Percentiles rank a stretch among this genome's conserved stretches.
Conservation (phyloP, 2,329 filamentous ascomycete species). For the Xylaria sp. region DNA sequence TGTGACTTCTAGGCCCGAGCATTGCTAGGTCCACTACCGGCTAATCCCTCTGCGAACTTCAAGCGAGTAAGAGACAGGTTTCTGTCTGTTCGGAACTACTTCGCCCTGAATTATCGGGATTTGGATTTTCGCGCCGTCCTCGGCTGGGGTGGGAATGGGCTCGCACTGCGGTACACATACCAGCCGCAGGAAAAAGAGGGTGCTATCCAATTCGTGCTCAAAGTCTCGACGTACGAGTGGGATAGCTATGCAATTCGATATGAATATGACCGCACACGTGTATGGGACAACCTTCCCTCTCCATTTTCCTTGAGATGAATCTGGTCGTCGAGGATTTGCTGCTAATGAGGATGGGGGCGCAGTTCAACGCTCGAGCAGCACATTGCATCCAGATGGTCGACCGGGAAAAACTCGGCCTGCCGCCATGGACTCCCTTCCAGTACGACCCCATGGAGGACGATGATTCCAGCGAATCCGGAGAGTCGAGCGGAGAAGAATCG, state of each 20-base stretch:
- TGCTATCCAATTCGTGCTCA: conserved; percentile 4
- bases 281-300: not conserved
- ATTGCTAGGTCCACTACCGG: not conserved
- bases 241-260: not conserved
- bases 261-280: not conserved
- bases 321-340: not conserved
- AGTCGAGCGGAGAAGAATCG: conserved; percentile 19
- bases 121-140: not conserved
- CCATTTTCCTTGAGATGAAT: not conserved
- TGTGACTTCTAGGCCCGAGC: too few species aligned
- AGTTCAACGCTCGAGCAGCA: conserved; percentile 7
- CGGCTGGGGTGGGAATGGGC: conserved; percentile 4
- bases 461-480: conserved; percentile 13
- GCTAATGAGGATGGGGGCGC: conserved; percentile 13
- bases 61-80: not conserved
- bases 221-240: not conserved
- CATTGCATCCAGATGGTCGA: conserved; percentile 19
- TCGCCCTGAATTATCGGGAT: not conserved
- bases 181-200: not conserved
- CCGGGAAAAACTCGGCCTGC: conserved; percentile 2
- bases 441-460: not conserved
- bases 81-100: not conserved
- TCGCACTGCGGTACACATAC: conserved; percentile 1
- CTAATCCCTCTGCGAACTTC: not conserved
- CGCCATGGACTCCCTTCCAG: not conserved